phyloP scores from a whole-genome alignment of 139 green algal species.

The Chlamydomonas sp. region DNA sequence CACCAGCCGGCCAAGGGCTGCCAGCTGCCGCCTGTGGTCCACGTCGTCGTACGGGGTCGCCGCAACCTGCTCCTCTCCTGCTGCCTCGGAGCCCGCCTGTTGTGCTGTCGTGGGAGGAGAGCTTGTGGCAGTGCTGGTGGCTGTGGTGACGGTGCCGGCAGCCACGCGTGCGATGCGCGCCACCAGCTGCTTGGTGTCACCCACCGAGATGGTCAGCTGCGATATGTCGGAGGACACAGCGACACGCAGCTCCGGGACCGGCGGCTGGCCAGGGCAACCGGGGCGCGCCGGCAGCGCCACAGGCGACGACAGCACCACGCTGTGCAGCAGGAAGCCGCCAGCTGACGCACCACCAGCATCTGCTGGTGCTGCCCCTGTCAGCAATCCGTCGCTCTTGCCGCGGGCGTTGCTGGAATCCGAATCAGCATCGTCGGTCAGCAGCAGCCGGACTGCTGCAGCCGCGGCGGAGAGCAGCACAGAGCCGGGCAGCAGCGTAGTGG shows the following conservation, averaged over 20 bases:
- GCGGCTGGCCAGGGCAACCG: constrained; percentile 31
- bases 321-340: constrained; percentile 32
- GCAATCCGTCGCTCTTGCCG: too few relatives aligned
- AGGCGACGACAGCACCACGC: constrained; percentile 50
- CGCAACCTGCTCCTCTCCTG: neutral
- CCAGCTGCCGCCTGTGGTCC: too few relatives aligned
- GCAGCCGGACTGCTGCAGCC: constrained; percentile 31
- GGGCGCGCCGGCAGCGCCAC: constrained; percentile 41
- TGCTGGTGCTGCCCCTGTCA: neutral
- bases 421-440: constrained; percentile 1
- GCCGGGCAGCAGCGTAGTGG: constrained; percentile 44
- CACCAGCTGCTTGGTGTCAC: constrained; percentile 38
- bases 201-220: constrained; percentile 34
- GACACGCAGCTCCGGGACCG: constrained; percentile 26
- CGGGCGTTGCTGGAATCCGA: too few relatives aligned
- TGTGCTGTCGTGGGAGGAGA: neutral
- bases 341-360: neutral
- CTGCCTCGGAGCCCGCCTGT: neutral
- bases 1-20: too few relatives aligned
- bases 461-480: constrained; percentile 41
- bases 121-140: neutral
- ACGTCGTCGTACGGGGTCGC: too few relatives aligned
- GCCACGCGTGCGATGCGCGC: constrained; percentile 33
- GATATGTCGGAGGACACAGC: neutral
- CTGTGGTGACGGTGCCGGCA: neutral